phyloP scores from a whole-genome alignment of 1,284 basidiomycete species.

The Ganoderma meredithae region DNA sequence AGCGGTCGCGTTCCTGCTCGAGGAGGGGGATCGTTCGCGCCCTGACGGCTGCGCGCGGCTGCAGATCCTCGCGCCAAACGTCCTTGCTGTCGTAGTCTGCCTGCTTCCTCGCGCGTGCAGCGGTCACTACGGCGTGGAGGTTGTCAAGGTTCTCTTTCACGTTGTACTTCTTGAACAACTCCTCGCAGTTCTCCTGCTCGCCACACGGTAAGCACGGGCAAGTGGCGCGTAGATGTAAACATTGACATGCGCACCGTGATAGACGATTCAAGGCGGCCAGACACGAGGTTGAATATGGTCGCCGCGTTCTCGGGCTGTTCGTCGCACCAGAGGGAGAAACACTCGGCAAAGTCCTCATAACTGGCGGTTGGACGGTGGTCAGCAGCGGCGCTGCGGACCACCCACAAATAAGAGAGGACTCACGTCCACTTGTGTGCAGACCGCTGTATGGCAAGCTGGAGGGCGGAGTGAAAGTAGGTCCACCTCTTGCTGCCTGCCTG shows the following conservation, averaged over 20 bases:
- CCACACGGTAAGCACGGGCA: neutral
- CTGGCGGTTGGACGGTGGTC: conserved; percentile 44
- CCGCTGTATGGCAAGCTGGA: conserved; percentile 77
- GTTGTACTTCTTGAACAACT: conserved; percentile 67
- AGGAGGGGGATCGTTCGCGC: conserved; percentile 68
- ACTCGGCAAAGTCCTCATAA: conserved; percentile 79
- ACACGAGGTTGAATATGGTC: conserved; percentile 70
- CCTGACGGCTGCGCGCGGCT: conserved; percentile 64
- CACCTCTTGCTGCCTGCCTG: conserved; percentile 68
- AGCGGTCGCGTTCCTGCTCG: conserved; percentile 58
- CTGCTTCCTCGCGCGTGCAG: conserved; percentile 70
- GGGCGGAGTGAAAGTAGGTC: conserved; percentile 76
- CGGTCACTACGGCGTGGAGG: conserved; percentile 71
- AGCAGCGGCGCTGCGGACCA: conserved; percentile 10
- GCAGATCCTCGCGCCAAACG: conserved; percentile 66
- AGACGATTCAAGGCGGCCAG: conserved; percentile 71
- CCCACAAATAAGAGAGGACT: conserved; percentile 42
- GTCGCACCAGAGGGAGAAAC: conserved; percentile 77
- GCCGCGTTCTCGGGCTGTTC: conserved; percentile 75
- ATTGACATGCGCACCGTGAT: conserved; percentile 56
- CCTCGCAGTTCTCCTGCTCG: conserved; percentile 51
- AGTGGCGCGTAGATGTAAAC: conserved; percentile 12
- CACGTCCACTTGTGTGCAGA: conserved; percentile 85
- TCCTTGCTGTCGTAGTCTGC: conserved; percentile 55
- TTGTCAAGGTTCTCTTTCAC: conserved; percentile 73